Conservation (phyloP, 257 asterid species). For the Solanum chilense region DNA sequence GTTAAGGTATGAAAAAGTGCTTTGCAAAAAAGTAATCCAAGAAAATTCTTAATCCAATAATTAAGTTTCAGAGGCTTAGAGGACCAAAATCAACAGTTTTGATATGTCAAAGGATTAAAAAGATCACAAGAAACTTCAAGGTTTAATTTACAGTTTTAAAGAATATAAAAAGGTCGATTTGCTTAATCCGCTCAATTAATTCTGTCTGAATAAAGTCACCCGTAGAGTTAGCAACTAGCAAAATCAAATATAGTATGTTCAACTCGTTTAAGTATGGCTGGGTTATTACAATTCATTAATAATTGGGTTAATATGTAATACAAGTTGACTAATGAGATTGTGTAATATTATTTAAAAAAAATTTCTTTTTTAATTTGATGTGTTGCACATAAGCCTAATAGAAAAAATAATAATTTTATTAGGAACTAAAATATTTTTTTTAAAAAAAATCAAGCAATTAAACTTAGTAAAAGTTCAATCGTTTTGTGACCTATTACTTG, state of each 20-base stretch:
- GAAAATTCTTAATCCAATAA: background rate
- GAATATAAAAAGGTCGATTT: background rate
- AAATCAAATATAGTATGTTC: background rate
- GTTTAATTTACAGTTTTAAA: background rate
- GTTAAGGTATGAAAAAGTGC: background rate
- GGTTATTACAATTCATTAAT: too few relatives aligned
- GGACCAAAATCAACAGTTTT: background rate
- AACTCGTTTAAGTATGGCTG: background rate
- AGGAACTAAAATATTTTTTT: too few relatives aligned
- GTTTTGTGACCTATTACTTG: background rate
- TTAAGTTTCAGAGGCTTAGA: background rate
- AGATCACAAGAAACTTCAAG: background rate
- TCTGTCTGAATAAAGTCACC: background rate
- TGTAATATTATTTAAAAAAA: too few relatives aligned
- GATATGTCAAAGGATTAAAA: background rate
- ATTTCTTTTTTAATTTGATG: background rate
- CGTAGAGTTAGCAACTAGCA: background rate
- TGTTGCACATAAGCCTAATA: background rate
- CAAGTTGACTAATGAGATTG: background rate
- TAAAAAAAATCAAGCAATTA: too few relatives aligned
- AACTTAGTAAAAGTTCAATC: too few relatives aligned
- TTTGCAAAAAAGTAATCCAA: background rate
- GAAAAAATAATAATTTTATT: too few relatives aligned
- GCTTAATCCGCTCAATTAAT: background rate
- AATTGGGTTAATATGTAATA: background rate